Conservation (phyloP, 2,329 filamentous ascomycete species). For the Hypoxylon sp. region DNA sequence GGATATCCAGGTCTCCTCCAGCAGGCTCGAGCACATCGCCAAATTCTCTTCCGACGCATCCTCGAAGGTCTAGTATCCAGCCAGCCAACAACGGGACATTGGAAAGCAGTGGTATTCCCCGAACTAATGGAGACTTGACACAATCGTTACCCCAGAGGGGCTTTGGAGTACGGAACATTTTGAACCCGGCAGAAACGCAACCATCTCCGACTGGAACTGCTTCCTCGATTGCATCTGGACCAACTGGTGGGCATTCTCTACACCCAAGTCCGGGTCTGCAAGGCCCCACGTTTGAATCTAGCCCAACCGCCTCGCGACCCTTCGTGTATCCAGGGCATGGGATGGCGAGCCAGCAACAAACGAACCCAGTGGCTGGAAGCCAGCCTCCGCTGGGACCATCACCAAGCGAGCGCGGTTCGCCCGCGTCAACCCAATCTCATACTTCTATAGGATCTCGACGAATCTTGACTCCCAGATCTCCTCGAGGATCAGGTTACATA, state of each 20-base stretch:
- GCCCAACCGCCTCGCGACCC: constrained; percentile 47
- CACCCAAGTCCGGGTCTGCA: constrained; percentile 39
- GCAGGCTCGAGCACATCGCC: constrained; percentile 55
- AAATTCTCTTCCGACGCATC: constrained; percentile 50
- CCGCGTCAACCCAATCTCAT: constrained; percentile 52
- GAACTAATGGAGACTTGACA: constrained; percentile 52
- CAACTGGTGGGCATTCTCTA: constrained; percentile 37
- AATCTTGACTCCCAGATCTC: constrained; percentile 72
- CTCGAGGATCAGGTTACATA: constrained; percentile 63
- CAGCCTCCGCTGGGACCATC: constrained; percentile 49
- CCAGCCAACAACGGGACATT: constrained; percentile 50
- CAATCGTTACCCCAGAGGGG: constrained; percentile 55
- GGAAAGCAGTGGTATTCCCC: constrained; percentile 49
- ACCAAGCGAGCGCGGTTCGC: constrained; percentile 53
- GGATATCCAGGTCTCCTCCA: constrained; percentile 62
- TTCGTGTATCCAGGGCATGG: constrained; percentile 46
- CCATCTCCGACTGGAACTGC: constrained; percentile 42
- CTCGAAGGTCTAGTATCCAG: constrained; percentile 53
- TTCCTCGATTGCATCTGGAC: constrained; percentile 41
- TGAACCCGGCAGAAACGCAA: constrained; percentile 60
- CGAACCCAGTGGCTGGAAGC: constrained; percentile 44
- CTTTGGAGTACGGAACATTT: constrained; percentile 61
- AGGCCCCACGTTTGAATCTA: constrained; percentile 46
- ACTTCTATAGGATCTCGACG: constrained; percentile 58
- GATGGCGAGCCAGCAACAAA: constrained; percentile 45